A percentile compares a stretch with the other conserved stretches of the same genome.
phyloP scores from a whole-genome alignment of 805 yeast species.

The Saccharomyces kudriavzevii region DNA sequence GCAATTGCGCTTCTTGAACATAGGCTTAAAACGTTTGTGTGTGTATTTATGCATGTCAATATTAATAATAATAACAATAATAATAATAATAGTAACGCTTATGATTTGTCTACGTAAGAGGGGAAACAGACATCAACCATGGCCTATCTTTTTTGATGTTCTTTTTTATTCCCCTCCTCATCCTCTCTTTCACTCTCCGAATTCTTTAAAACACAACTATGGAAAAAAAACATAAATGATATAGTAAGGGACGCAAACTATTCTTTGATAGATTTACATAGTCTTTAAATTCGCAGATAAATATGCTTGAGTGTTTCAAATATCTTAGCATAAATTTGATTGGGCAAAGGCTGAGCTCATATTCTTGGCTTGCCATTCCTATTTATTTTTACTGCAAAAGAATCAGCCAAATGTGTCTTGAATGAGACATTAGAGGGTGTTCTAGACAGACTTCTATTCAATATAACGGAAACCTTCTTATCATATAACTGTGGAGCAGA shows the following conservation, averaged over 20 bases:
- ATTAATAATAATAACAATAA: background rate
- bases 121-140: too few species aligned
- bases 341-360: background rate
- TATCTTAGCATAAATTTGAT: background rate
- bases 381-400: conserved; percentile 35
- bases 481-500: conserved; percentile 74
- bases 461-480: conserved; percentile 66
- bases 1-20: background rate
- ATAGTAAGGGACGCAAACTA: background rate
- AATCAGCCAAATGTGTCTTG: conserved; percentile 66
- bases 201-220: too few species aligned
- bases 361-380: conserved; percentile 7
- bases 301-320: background rate
- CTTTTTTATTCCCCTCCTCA: too few species aligned
- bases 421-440: conserved; percentile 72
- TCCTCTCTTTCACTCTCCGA: too few species aligned
- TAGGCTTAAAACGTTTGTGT: background rate
- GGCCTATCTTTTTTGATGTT: too few species aligned
- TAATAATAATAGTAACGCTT: background rate
- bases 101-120: too few species aligned
- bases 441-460: conserved; percentile 64
- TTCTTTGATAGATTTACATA: too few species aligned
- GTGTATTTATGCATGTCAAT: background rate
- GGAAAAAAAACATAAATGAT: background rate
- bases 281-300: conserved; percentile 10